A percentile compares a stretch with the other conserved stretches of the same genome.
Conservation (phyloP, 306 rosid genomes). For the Rubus parviflorus region DNA sequence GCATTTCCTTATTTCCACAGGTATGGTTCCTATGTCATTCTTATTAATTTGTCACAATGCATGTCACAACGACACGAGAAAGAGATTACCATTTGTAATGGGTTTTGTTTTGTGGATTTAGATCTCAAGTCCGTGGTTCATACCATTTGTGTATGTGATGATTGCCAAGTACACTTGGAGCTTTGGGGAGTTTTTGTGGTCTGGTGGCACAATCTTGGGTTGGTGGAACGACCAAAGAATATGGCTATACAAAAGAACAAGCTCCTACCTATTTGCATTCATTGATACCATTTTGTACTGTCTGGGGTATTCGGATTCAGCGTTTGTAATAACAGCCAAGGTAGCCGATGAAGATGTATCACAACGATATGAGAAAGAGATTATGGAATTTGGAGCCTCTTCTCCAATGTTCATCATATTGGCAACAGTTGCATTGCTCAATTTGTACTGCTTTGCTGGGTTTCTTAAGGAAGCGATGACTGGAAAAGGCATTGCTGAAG, state of each 20-base stretch:
- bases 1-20: constrained; percentile 72
- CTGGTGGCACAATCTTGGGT: constrained; percentile 65
- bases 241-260: constrained; percentile 76
- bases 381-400: constrained; percentile 83
- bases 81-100: background rate
- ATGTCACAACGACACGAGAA: background rate
- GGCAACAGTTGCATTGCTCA: constrained; percentile 60
- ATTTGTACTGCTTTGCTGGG: constrained; percentile 58
- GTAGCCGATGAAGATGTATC: constrained; percentile 59
- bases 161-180: constrained; percentile 38
- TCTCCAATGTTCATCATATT: constrained; percentile 63
- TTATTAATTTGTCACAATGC: background rate
- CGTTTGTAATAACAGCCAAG: constrained; percentile 66
- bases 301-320: constrained; percentile 45
- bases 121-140: constrained; percentile 74
- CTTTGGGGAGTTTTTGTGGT: constrained; percentile 55
- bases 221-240: constrained; percentile 91
- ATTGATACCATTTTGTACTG: constrained; percentile 47
- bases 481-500: constrained; percentile 27
- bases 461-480: constrained; percentile 40
- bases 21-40: constrained; percentile 16
- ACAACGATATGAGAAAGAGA: constrained; percentile 54
- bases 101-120: constrained; percentile 30
- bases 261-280: constrained; percentile 64
- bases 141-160: constrained; percentile 69